Conservation (phyloP, 2,329 filamentous ascomycete species). For the Pseudocercospora pini-densiflorae region DNA sequence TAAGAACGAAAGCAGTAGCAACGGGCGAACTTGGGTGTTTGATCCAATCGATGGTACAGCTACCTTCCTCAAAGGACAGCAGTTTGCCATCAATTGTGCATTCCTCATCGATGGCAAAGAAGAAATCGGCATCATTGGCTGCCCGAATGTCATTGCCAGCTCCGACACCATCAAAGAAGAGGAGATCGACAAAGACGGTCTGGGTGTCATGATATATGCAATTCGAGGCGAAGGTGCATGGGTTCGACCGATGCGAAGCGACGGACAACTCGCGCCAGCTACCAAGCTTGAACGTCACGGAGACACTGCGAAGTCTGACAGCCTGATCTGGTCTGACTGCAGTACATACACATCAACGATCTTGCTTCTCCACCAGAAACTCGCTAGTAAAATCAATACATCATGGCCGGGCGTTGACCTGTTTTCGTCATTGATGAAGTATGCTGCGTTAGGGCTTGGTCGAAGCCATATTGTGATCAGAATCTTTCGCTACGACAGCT, state of each 20-base stretch:
- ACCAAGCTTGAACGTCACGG: conserved; percentile 28
- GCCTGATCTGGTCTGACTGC: conserved; percentile 53
- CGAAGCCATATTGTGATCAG: conserved; percentile 28
- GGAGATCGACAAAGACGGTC: conserved; percentile 53
- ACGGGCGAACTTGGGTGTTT: conserved; percentile 62
- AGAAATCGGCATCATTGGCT: conserved; percentile 63
- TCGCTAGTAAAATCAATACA: conserved; percentile 45
- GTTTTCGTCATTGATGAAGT: conserved; percentile 58
- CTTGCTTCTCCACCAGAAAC: conserved; percentile 45
- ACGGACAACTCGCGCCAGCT: conserved; percentile 23
- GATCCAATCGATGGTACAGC: conserved; percentile 69
- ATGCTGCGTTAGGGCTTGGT: conserved; percentile 31
- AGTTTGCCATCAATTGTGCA: conserved; percentile 66
- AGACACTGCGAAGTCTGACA: conserved; percentile 33
- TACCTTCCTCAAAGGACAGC: conserved; percentile 63
- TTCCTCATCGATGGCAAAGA: conserved; percentile 63
- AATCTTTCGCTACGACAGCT: conserved; percentile 31
- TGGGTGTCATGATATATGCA: conserved; percentile 53
- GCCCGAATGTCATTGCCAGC: conserved; percentile 61
- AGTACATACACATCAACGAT: conserved; percentile 45
- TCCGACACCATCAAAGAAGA: conserved; percentile 50
- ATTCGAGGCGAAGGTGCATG: conserved; percentile 52
- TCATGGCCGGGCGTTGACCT: conserved; percentile 56
- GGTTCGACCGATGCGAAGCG: conserved; percentile 35
- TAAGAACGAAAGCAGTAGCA: conserved; percentile 46